Percentiles rank a stretch among this genome's conserved stretches.
Conservation (phyloP, 2,329 filamentous ascomycete genomes). For the Venturia carpophila region DNA sequence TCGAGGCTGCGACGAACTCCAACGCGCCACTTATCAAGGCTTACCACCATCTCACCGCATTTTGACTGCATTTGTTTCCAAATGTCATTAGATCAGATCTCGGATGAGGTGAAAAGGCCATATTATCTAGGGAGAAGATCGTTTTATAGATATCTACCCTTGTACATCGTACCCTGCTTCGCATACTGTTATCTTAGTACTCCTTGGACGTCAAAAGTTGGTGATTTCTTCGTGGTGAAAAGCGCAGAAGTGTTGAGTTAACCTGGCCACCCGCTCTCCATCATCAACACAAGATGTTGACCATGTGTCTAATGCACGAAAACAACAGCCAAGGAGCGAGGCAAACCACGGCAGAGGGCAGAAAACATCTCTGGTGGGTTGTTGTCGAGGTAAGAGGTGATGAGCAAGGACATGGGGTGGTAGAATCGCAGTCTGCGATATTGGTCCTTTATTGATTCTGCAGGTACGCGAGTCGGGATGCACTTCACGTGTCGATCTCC, state of each 20-base stretch:
- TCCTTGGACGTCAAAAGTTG: no score
- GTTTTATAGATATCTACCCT: not conserved
- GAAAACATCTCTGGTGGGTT: not conserved
- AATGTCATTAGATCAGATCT: not conserved
- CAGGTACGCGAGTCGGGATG: slow-evolving; percentile 1
- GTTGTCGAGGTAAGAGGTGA: not conserved
- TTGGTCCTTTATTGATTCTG: not conserved
- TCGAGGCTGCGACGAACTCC: not conserved
- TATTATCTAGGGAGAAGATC: not conserved
- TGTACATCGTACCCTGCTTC: not conserved
- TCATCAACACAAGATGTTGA: no score
- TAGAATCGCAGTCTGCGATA: not conserved
- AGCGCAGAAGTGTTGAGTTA: no score
- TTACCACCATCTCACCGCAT: no score
- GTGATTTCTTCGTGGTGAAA: no score
- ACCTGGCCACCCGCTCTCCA: no score
- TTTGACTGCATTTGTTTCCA: no score
- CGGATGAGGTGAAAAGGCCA: not conserved
- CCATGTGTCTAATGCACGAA: no score
- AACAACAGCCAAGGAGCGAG: no score
- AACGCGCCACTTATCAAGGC: no score
- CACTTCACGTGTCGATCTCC: slow-evolving; percentile 2
- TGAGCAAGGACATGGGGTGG: not conserved
- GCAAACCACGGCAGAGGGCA: no score
- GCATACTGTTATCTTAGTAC: no score